These are phyloP conservation scores for Pisolithus marmoratus DNA, from an alignment of 768 basidiomycete genomes.

Conservation along the genomic window DNA sequence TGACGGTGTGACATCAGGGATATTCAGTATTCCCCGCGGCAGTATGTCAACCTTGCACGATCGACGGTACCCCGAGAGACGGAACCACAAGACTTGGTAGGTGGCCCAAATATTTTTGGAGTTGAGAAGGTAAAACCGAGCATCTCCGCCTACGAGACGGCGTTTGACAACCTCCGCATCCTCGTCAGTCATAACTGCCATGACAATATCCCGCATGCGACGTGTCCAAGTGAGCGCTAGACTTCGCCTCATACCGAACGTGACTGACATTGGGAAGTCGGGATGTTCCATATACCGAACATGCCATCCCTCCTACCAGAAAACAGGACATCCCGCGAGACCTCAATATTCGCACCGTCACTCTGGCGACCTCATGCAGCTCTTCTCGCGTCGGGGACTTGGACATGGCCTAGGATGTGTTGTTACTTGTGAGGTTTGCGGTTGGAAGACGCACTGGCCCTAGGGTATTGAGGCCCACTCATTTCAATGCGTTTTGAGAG, in stretches of 20 bases:
- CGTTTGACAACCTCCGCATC: constrained; percentile 37
- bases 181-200: constrained; percentile 34
- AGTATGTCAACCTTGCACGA: constrained; percentile 38
- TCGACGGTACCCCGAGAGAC: constrained; percentile 10
- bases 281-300: constrained; percentile 33
- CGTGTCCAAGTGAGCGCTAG: neutral
- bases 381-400: neutral
- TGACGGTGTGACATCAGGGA: constrained; percentile 26
- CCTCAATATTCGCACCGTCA: neutral
- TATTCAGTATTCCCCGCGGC: constrained; percentile 31
- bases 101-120: constrained; percentile 35
- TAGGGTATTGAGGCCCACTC: neutral
- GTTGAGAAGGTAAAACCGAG: constrained; percentile 33
- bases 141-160: constrained; percentile 25
- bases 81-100: constrained; percentile 39
- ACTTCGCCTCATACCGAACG: neutral
- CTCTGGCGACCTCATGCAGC: neutral
- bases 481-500: no score
- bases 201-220: constrained; percentile 39
- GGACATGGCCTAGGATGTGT: neutral
- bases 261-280: constrained; percentile 32
- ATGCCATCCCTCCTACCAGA: constrained; percentile 37
- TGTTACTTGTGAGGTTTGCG: neutral
- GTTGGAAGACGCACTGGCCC: neutral
- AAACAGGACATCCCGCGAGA: constrained; percentile 2